Evolutionary conservation across 2,329 filamentous ascomycete genomes (phyloP).

Genomic region (Leptographium lundbergii): DNA sequence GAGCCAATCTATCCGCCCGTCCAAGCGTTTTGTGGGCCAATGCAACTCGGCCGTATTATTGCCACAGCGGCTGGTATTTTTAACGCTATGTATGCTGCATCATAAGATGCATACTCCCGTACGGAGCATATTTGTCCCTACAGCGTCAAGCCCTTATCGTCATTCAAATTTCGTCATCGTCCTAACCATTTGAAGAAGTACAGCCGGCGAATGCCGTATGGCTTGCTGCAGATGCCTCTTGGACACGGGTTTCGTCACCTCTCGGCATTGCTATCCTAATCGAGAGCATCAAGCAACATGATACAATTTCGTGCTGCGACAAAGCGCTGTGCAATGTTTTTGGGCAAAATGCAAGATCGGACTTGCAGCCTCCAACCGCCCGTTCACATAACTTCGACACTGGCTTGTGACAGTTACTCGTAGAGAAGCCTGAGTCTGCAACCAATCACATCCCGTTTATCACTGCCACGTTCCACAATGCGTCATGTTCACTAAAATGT

Average conservation of each 20-base stretch:
- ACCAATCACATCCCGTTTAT: too few species aligned
- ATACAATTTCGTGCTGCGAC: background rate
- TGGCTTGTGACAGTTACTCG: too few species aligned
- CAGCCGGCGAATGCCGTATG: background rate
- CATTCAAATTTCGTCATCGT: background rate
- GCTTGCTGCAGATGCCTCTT: background rate
- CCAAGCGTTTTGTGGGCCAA: background rate
- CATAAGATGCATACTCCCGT: background rate
- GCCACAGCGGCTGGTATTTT: background rate
- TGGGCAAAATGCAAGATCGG: background rate
- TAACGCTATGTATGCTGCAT: background rate
- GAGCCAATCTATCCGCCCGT: background rate
- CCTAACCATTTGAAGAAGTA: background rate
- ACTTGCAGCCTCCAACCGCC: background rate
- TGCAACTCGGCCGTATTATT: background rate
- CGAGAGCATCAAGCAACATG: background rate
- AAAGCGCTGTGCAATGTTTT: background rate
- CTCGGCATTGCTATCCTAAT: background rate
- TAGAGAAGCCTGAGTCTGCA: too few species aligned
- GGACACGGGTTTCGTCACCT: background rate
- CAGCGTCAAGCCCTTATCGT: background rate
- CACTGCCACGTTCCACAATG: too few species aligned
- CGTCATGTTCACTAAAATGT: too few species aligned
- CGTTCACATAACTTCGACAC: background rate
- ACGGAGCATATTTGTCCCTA: background rate